These are phyloP conservation scores for Umbilicus rupestris DNA, from an alignment of 164 flowering plant genomes.

Conservation along the genomic window DNA sequence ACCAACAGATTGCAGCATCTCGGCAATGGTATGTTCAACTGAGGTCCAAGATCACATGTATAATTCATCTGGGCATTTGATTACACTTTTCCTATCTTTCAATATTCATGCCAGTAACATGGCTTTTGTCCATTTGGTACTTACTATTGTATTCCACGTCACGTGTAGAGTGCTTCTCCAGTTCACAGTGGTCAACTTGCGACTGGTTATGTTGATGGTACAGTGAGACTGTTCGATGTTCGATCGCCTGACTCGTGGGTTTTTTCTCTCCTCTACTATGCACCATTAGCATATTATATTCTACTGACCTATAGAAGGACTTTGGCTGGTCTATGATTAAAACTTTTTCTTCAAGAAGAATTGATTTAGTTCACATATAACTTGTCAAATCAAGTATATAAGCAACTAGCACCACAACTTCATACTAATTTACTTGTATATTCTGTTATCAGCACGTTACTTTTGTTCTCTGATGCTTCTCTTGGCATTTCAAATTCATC, in stretches of 20 bases:
- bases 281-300: not conserved
- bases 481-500: not conserved
- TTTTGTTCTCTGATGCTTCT: not conserved
- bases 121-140: not conserved
- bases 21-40: conserved; percentile 52
- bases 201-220: conserved; percentile 89
- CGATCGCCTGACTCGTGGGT: conserved; percentile 80
- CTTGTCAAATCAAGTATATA: too few relatives aligned
- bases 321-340: too few relatives aligned
- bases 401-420: too few relatives aligned
- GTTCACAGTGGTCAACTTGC: conserved; percentile 86
- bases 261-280: not conserved
- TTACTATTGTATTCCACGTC: conserved; percentile 1
- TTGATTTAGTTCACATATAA: too few relatives aligned
- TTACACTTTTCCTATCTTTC: not conserved
- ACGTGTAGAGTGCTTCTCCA: conserved; percentile 81
- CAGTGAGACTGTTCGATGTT: conserved; percentile 73
- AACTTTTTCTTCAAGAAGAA: too few relatives aligned
- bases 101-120: not conserved
- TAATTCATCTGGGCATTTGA: not conserved
- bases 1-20: conserved; percentile 60
- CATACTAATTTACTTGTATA: too few relatives aligned
- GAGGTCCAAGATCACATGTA: not conserved
- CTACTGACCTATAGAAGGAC: not conserved
- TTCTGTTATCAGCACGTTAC: not conserved